Evolutionary conservation across 768 basidiomycete species (phyloP), one percentile per base, ranked within the genome.

Genomic region (Phylloporus sp.): DNA sequence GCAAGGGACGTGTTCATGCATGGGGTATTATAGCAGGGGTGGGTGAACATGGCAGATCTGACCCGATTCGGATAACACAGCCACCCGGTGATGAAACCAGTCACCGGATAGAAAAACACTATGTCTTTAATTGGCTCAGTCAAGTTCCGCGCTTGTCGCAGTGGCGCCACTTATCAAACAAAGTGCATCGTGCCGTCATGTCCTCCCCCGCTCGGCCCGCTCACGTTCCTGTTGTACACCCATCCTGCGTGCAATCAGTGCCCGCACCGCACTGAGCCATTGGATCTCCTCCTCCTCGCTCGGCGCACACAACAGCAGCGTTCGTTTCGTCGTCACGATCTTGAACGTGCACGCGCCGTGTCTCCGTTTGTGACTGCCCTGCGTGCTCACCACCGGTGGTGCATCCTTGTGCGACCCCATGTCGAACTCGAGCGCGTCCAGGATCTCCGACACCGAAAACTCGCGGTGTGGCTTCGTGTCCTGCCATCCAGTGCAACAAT

Each of bases 231-330:
- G 50, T 79, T 66, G 66, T 9, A 74, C 70, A 10, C 75, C 81
- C 8, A 75, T 75, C 57, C 91, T 75, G 48, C 90, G 76, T 18
- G 88, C 87, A 56, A 98, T 87, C 64, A 99, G 77, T 54, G 93
- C 93, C 45, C 93, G 85, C 34, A 98, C 82, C 10, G 95, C 93
- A 45, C 94, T 93, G 42, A 99, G 75, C 97, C 97, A 99, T 69
- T 88, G 91, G 68, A 98, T 95, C 72, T 98, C 97, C 60, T 98
- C 95, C 61, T 97, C 97, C 69, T 99, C 97, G 52, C 80, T 86
- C 15, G 97, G 95, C 7, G 97, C 97, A 61, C 94, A 97, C 23
- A 98, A 75, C 47, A 95, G 69, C 52, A 93, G 73, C 16, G 90
- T 88, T 54, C 92, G 82, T 69, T 95, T 94, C 48, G 95, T 94